Conservation (phyloP, 768 basidiomycete species). For the Russula griseocarnosa region DNA sequence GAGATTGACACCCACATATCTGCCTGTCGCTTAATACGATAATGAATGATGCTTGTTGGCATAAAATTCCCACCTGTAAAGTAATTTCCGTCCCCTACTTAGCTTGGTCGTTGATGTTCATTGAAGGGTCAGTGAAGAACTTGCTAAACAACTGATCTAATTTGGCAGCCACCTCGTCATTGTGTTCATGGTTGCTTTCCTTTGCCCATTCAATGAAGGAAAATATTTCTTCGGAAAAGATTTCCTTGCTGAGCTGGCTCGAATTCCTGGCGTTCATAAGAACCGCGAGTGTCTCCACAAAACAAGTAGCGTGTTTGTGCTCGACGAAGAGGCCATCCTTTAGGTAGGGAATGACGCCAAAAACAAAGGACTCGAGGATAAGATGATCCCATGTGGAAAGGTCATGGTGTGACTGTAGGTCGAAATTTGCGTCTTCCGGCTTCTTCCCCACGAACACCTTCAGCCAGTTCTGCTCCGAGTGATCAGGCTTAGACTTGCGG, state of each 20-base stretch:
- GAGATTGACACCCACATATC: no score
- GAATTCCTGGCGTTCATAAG: constrained; percentile 1
- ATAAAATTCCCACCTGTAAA: no score
- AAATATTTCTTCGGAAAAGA: neutral
- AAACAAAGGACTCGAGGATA: neutral
- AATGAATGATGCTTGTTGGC: no score
- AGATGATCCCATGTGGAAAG: neutral
- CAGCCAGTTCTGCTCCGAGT: neutral
- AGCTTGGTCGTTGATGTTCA: neutral
- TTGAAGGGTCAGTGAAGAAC: neutral
- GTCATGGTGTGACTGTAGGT: neutral
- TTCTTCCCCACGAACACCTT: neutral
- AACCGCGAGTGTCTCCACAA: constrained; percentile 10
- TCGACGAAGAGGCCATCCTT: neutral
- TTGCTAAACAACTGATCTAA: neutral
- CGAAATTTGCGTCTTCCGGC: neutral
- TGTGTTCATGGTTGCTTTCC: neutral
- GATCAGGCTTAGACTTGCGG: neutral
- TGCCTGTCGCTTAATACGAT: no score
- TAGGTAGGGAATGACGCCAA: neutral
- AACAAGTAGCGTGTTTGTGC: neutral
- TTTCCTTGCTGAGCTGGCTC: neutral
- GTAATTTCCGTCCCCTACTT: no score
- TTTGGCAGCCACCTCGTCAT: neutral
- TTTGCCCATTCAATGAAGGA: neutral